Conservation (phyloP, 768 basidiomycete genomes). For the Mycena rebaudengoi region DNA sequence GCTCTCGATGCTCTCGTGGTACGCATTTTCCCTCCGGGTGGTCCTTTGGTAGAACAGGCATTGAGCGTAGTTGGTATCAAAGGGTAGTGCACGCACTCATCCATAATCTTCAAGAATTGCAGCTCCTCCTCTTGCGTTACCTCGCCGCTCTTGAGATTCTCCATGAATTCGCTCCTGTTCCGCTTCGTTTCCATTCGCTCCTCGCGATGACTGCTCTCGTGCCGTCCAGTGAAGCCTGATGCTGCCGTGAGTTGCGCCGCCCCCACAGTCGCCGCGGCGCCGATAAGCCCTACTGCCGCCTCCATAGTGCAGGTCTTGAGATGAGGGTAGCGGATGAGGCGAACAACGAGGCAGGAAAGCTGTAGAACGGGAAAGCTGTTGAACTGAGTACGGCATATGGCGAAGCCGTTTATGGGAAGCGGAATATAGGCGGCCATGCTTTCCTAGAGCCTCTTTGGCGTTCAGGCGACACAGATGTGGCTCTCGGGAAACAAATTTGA, state of each 20-base stretch:
- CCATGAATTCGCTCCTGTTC: not conserved
- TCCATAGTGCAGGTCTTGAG: no score
- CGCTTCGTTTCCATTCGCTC: not conserved
- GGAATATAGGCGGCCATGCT: no score
- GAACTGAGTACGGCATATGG: no score
- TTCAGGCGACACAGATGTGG: no score
- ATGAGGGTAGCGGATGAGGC: no score
- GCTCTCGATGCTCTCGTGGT: not conserved
- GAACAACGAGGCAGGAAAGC: no score
- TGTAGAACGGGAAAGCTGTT: no score
- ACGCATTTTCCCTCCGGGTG: not conserved
- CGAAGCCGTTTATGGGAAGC: no score
- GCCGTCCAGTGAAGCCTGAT: not conserved
- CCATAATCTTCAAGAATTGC: not conserved
- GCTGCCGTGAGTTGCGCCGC: not conserved
- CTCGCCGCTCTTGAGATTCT: not conserved
- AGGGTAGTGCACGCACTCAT: not conserved
- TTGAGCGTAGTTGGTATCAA: no score
- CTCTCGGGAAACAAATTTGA: no score
- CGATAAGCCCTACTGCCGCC: not conserved
- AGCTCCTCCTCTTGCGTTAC: not conserved
- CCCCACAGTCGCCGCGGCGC: not conserved
- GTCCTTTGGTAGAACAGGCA: not conserved
- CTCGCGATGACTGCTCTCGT: no score
- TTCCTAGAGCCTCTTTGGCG: no score